Percentiles rank a stretch among this genome's conserved stretches.
Conservation (phyloP, 2,329 filamentous ascomycete species). For the Paraconiothyrium brasiliense region DNA sequence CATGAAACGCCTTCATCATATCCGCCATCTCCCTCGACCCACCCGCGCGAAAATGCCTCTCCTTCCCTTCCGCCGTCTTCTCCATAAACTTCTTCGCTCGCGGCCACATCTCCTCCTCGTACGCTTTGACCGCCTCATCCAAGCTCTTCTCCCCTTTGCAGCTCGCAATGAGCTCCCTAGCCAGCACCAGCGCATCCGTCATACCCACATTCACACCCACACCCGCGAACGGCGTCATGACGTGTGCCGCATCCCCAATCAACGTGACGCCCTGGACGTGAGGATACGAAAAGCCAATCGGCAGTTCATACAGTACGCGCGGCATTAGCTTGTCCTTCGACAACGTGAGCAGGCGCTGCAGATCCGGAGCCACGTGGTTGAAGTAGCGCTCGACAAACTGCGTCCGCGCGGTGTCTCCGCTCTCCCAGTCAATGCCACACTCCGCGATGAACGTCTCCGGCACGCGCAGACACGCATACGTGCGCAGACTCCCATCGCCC, state of each 20-base stretch:
- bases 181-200: slow-evolving; percentile 63
- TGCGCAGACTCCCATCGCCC: slow-evolving; percentile 60
- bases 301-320: slow-evolving; percentile 62
- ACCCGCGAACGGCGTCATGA: slow-evolving; percentile 67
- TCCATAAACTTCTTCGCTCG: slow-evolving; percentile 7
- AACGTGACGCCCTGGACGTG: slow-evolving; percentile 61
- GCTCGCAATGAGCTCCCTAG: slow-evolving; percentile 34
- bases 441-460: slow-evolving; percentile 52
- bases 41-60: slow-evolving; percentile 30
- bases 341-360: slow-evolving; percentile 33
- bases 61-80: slow-evolving; percentile 33
- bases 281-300: slow-evolving; percentile 61
- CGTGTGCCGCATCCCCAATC: slow-evolving; percentile 68
- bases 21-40: slow-evolving; percentile 33
- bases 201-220: slow-evolving; percentile 69
- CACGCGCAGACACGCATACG: slow-evolving; percentile 50
- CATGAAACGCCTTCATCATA: slow-evolving; percentile 30
- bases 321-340: slow-evolving; percentile 27
- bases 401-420: slow-evolving; percentile 48
- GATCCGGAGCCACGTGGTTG: slow-evolving; percentile 46
- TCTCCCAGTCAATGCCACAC: slow-evolving; percentile 56
- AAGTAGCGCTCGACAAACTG: slow-evolving; percentile 35
- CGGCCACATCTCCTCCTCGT: slow-evolving; percentile 30
- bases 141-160: slow-evolving; percentile 31
- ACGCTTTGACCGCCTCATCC: slow-evolving; percentile 29